Base-by-base conservation (phyloP, 768 basidiomycete species). In the Leccinellum albellum region DNA sequence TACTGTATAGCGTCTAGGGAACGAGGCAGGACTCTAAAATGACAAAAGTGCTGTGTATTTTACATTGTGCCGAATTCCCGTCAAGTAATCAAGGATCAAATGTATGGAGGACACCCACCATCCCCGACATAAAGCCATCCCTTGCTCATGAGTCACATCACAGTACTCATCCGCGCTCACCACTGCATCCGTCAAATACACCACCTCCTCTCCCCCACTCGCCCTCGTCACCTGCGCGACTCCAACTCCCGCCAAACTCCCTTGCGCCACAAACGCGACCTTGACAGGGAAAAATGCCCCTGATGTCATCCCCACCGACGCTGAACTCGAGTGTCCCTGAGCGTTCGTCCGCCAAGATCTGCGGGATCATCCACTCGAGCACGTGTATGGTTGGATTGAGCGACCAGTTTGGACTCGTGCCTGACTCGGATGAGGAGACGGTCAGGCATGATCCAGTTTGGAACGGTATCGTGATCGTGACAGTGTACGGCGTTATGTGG, bases 291-390 rank as follows among this genome's bases (percentile, higher is more conserved):
- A 99, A 78, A 97, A 96, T 10, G 82, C 82, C 4, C 83, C 85
- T n/a, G 0, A 79, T 73, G 61, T 96, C 94, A 60, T 93, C 90
- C 4, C 92, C 94, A 8, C 85, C 85, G 50, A 94, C 85, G 42
- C 81, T 88, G 75, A 98, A 98, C 64, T 98, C 91, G 64, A 98
- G 77, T n/a, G 85, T 90, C 9, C 96, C 96, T 1, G 86, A 87
- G 32, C 82, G 80, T 51, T 85, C 85, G 12, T 78, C 73, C 1
- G 81, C 63, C 4, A 84, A 82, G 59, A 98, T 79, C 23, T 79
- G 71, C 7, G 90, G 83, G 54, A 91, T 86, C 3, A 81, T 80
- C 96, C 96, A 99, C 32, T 91, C 86, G 48, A 98, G 81, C 1
- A 88, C 83, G 70, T 94, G 89, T 5, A 83, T 84, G 21, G 83